phyloP scores from a whole-genome alignment of 345 rosid species.

The Lepidium aucheri region DNA sequence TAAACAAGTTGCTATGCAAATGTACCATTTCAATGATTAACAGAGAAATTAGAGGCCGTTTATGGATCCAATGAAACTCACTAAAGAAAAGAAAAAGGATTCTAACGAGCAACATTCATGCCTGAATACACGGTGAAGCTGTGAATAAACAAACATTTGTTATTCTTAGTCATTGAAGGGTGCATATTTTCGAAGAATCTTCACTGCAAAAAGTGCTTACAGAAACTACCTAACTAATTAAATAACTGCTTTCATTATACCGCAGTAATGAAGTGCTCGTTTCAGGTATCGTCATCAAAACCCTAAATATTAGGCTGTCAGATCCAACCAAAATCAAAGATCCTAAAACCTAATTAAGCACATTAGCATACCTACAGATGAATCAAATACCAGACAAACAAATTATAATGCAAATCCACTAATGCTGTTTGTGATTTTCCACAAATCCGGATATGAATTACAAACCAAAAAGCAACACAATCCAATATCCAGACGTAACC shows the following conservation, averaged over 20 bases:
- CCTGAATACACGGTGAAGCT: not conserved
- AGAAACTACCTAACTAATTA: not conserved
- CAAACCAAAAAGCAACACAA: not conserved
- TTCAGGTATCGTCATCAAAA: not conserved
- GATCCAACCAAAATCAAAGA: slow-evolving; percentile 15
- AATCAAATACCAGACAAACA: not conserved
- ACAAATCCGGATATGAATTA: slow-evolving; percentile 3
- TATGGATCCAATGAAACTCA: not conserved
- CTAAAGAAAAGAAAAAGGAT: not conserved
- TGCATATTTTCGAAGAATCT: not conserved
- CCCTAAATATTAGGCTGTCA: slow-evolving; percentile 9
- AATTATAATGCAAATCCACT: not conserved
- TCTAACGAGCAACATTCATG: slow-evolving; percentile 8
- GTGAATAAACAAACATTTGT: not conserved
- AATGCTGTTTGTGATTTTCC: not conserved
- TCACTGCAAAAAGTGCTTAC: not conserved
- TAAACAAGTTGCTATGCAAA: not conserved
- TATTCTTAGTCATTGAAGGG: not conserved
- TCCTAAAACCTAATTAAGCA: not conserved
- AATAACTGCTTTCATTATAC: not conserved
- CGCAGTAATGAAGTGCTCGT: not conserved
- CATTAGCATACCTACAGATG: not conserved
- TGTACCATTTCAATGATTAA: not conserved
- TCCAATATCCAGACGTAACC: slow-evolving; percentile 2
- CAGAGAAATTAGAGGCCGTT: not conserved